Conservation (phyloP, 2,329 filamentous ascomycete genomes). For the Aspergillus quadrilineatus region DNA sequence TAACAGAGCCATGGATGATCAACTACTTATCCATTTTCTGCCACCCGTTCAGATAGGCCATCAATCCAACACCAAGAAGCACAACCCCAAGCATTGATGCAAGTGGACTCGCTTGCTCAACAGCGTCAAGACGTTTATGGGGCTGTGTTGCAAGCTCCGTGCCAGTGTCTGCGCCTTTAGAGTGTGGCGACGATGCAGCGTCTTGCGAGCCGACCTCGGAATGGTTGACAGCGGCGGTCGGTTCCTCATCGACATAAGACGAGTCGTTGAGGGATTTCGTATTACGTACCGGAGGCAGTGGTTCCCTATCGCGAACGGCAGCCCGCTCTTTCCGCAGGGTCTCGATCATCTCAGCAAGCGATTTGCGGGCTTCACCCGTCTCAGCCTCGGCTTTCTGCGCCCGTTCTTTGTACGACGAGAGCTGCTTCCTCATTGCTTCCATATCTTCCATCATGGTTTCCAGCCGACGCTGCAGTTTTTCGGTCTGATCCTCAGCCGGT, state of each 20-base stretch:
- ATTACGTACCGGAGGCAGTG: conserved; percentile 12
- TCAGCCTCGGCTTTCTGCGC: conserved; percentile 81
- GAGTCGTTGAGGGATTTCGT: conserved; percentile 13
- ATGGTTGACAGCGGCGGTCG: conserved; percentile 13
- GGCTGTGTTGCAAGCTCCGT: conserved; percentile 43
- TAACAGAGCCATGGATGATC: background rate
- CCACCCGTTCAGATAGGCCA: conserved; percentile 86
- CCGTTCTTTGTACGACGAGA: conserved; percentile 72
- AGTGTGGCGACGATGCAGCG: conserved; percentile 52
- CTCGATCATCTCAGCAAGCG: conserved; percentile 82
- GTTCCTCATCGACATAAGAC: conserved; percentile 12
- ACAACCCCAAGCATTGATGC: conserved; percentile 81
- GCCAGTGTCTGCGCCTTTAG: conserved; percentile 41
- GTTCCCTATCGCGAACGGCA: conserved; percentile 53
- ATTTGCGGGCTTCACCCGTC: conserved; percentile 67
- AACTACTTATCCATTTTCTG: conserved; percentile 56
- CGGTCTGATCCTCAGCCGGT: conserved; percentile 32
- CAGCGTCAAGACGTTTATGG: conserved; percentile 33
- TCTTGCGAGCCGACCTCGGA: conserved; percentile 31
- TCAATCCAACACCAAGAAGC: conserved; percentile 75
- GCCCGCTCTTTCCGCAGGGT: conserved; percentile 68
- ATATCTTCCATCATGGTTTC: conserved; percentile 78
- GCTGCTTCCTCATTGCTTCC: conserved; percentile 74
- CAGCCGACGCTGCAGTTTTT: conserved; percentile 66
- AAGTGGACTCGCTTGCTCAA: conserved; percentile 66